phyloP scores from a whole-genome alignment of 306 rosid genomes.

The Parietaria judaica region DNA sequence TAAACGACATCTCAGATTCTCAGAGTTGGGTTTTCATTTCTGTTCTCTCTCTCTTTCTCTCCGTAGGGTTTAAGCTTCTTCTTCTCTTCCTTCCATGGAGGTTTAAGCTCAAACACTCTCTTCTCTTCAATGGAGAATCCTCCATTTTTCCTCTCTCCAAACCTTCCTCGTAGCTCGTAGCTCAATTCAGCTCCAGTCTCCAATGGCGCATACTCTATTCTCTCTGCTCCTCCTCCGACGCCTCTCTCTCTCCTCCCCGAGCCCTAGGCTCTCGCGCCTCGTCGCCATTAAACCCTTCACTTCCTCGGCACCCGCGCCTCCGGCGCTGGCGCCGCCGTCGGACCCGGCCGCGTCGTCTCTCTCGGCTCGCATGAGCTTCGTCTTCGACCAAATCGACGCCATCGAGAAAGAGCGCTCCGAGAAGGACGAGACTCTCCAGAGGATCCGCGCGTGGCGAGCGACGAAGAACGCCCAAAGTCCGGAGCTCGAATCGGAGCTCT shows the following conservation, averaged over 20 bases:
- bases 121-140: conserved; percentile 40
- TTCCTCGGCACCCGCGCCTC: conserved; percentile 36
- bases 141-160: conserved; percentile 28
- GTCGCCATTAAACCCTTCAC: conserved; percentile 33
- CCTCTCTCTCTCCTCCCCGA: conserved; percentile 25
- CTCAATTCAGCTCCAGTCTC: not conserved
- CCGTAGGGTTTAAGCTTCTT: conserved; percentile 10
- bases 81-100: conserved; percentile 14
- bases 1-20: too few relatives aligned
- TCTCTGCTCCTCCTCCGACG: conserved; percentile 61
- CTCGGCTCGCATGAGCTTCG: conserved; percentile 79
- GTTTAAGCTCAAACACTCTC: conserved; percentile 20
- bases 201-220: conserved; percentile 54
- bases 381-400: conserved; percentile 89
- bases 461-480: conserved; percentile 29
- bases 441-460: conserved; percentile 82
- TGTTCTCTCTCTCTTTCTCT: not conserved
- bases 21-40: too few relatives aligned
- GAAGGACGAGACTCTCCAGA: conserved; percentile 77
- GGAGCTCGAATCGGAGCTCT: conserved; percentile 3
- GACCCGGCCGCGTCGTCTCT: conserved; percentile 52
- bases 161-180: conserved; percentile 23
- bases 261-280: conserved; percentile 27
- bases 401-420: conserved; percentile 74
- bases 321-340: conserved; percentile 15